Base-by-base conservation (phyloP, 495 filamentous ascomycete species). In the Jackrogersella multiformis region DNA sequence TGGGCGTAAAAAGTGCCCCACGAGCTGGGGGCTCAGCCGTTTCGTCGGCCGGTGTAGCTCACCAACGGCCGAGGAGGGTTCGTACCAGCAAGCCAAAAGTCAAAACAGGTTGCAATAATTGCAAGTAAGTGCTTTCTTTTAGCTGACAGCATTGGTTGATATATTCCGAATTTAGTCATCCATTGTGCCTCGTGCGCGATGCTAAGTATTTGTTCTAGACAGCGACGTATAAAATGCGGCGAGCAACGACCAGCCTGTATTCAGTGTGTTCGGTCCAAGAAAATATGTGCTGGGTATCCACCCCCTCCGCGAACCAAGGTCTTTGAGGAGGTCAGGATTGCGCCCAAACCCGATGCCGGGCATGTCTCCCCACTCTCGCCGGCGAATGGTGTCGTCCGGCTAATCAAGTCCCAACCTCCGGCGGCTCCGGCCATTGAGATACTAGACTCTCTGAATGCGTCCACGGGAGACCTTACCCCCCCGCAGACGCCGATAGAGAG, bases 151-250 rank as follows among this genome's bases (percentile, higher is more conserved):
- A 41, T 59, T 49, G 34, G 24, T 51, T 38, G 16, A 46, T 52
- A 44, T 61, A 61, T 57, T 34, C 32, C 18, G 21, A 34, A 18
- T 53, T 20, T 21, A 35, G 60, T 60, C 35, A 48, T 56, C 66
- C 26, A 24, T 36, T 55, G 59, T 55, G 48, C 51, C 32, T 13
- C 61, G 42, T 32, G 48, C 56, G 42, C 32, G 9, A 63, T 61
- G 32, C 55, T 72, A 71, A 61, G 55, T 49, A 55, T 34, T 42
- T 62, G 13, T 60, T 56, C 20, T 57, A 89, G 87, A 68, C 82
- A 82, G 48, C 81, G 88, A 39, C 81, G 82, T 65, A 87, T 90
- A 24, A 89, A 90, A 76, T 90, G 88, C 75, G 88, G 87, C 73
- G 88, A 90, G 72, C 79, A 78, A 59, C 86, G 84, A 52, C 87